Conservation (phyloP, 176 grass and related monocot species). For the Oryza glaberrima region DNA sequence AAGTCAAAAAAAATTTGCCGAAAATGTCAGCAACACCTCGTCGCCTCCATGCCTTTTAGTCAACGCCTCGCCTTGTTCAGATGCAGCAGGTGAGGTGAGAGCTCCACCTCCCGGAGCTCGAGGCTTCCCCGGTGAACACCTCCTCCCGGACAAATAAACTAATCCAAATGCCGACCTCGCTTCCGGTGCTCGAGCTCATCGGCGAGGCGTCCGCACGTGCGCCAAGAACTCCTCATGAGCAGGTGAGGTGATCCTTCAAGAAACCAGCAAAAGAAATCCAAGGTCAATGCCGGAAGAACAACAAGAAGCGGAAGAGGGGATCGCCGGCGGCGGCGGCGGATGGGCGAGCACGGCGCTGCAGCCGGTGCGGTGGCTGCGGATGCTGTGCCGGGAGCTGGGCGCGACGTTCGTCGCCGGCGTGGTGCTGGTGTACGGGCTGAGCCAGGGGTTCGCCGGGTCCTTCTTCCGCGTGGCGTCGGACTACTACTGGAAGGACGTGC, state of each 20-base stretch:
- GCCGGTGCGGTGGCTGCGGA: slow-evolving; percentile 71
- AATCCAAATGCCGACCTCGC: slow-evolving; percentile 19
- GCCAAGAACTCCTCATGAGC: slow-evolving; percentile 9
- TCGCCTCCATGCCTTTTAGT: not conserved
- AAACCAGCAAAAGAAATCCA: not conserved
- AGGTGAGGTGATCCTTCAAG: not conserved
- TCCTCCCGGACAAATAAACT: not conserved
- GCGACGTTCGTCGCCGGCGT: slow-evolving; percentile 75
- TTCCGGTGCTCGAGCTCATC: slow-evolving; percentile 9
- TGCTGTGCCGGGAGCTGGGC: slow-evolving; percentile 88
- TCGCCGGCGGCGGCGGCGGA: not conserved
- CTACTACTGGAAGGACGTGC: slow-evolving; percentile 99
- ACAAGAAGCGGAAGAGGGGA: not conserved
- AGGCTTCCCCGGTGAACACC: slow-evolving; percentile 17
- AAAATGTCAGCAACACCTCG: not conserved
- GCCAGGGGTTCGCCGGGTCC: slow-evolving; percentile 75
- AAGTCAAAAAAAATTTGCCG: too few relatives aligned
- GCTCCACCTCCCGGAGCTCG: slow-evolving; percentile 14
- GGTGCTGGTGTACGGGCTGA: slow-evolving; percentile 86
- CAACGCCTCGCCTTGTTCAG: not conserved
- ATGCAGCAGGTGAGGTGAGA: slow-evolving; percentile 23
- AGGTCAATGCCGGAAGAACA: slow-evolving; percentile 21
- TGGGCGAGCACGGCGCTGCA: slow-evolving; percentile 34
- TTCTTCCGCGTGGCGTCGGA: slow-evolving; percentile 77
- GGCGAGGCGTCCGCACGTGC: not conserved